Base-by-base conservation (phyloP, 805 yeast species). In the Pichia kluyveri region DNA sequence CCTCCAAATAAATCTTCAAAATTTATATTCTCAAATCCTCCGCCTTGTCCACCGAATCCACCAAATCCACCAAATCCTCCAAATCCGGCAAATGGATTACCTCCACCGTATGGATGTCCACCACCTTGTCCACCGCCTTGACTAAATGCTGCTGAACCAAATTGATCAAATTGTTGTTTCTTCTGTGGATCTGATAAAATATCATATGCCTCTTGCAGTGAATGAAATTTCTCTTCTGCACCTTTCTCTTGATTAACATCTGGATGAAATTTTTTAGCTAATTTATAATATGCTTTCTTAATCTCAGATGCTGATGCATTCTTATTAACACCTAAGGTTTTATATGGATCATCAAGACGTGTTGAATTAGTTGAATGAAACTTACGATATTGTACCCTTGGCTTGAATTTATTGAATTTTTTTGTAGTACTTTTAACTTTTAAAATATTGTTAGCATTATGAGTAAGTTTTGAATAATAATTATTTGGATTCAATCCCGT, bases 251-350 rank as follows among this genome's bases (percentile, higher is more conserved):
- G 93, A 66, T 91, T 93, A 41, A 93, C 86, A 69, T 93, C 99
- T 0, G 99, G 99, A 66, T 93, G 99, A 66, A 72, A 89, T 64
- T 91, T 78, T 66, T 93, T 93, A 15, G 97, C 99, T 54, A 93
- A 71, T 60, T 88, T 83, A 64, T 89, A 89, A 69, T 93, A 93
- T 2, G 96, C 91, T 66, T 90, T 90, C 67, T 93, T 93, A 68
- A 93, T 93, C 19, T 89, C 95, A n/a, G 86, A 75, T 8, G 82
- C 69, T 14, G 82, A 74, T 0, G 99, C 93, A 45, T 62, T 63
- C 52, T 76, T 77, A 28, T 76, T 77, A 30, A 93, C 86, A 5
- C 98, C 98, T 40, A 93, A 69, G 0, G 81, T 77, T 52, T 79
- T 73, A 67, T 93, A 93, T 0, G 99, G 99, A 61, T 93, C 96